Evolutionary conservation across 1,284 basidiomycete species (phyloP), one percentile per base, ranked within the genome.

Genomic region (Malassezia slooffiae): DNA sequence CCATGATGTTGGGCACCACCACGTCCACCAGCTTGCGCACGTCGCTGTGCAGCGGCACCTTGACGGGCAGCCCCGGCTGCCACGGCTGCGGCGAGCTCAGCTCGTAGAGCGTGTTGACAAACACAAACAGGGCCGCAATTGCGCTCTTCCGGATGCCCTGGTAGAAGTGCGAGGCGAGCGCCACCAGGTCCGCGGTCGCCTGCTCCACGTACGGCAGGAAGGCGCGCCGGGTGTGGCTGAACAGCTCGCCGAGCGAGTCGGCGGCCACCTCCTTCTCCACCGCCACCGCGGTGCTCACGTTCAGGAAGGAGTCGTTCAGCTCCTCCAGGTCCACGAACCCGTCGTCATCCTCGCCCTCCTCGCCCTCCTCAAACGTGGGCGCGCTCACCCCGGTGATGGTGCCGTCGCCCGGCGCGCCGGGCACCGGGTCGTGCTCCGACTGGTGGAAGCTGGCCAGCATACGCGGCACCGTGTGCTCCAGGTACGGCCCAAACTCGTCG

Each of bases 251-350:
- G 52, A 97, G 82, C 22, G 91, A 88, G 71, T 97, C 91, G 28
- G 89, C 88, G 5, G 93, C 91, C 47, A 96, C 93, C 75, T 97
- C 93, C 74, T 99, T 99, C 76, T 99, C 93, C 47, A 97, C 88
- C 41, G 90, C 91, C 57, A 97, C 83, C 34, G 90, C 90, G 60
- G 84, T 88, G 75, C 90, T 95, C 56, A 91, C 87, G 52, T 74
- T 73, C 43, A 72, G 70, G 70, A 76, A 75, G 15, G 58, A 47
- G 34, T 64, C 62, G 58, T 90, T 83, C 53, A 77, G 72, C 50
- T 77, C 85, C 57, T 90, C 87, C 47, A 85, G 74, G 56, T 91
- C 87, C 41, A 68, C 58, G 34, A 58, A 68, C 5, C 57, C 75
- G 29, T 67, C 67, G 43, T 70, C 71, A 33, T 75, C 74, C 57